Evolutionary conservation across 371 early-diverging fungal genomes (phyloP).

Genomic region (Mortierella polycephala): DNA sequence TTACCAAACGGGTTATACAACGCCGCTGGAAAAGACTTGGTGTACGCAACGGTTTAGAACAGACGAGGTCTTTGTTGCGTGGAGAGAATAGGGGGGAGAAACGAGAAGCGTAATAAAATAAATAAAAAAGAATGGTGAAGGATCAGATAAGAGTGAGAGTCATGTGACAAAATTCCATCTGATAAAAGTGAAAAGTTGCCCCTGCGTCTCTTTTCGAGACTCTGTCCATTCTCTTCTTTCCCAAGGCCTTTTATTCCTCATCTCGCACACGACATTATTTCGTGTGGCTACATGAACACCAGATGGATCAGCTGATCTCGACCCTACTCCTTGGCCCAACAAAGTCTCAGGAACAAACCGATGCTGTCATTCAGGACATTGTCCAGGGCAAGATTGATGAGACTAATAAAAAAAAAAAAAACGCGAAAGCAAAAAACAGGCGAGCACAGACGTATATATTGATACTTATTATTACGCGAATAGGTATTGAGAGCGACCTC

Average conservation of each 20-base stretch:
- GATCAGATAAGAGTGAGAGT: no score
- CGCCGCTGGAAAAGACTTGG: constrained; percentile 85
- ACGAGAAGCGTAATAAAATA: background rate
- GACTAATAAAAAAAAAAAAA: background rate
- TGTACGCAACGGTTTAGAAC: constrained; percentile 98
- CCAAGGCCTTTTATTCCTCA: background rate
- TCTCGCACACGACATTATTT: background rate
- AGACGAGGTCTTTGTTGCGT: constrained; percentile 91
- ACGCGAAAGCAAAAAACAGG: background rate
- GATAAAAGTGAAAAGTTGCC: no score
- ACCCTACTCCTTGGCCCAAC: background rate
- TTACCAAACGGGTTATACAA: constrained; percentile 76
- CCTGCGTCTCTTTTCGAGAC: no score
- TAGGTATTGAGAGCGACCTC: background rate
- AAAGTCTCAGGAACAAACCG: background rate
- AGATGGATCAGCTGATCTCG: constrained; percentile 3
- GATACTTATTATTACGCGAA: background rate
- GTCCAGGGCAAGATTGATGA: background rate
- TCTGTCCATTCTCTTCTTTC: background rate
- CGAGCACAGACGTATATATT: background rate
- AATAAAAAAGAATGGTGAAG: background rate
- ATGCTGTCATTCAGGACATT: background rate
- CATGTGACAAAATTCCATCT: no score
- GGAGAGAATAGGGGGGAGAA: constrained; percentile 69
- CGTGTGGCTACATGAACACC: background rate